Evolutionary conservation across 768 basidiomycete genomes (phyloP), one percentile per base, ranked within the genome.

Genomic region (Wakefieldia striispora): DNA sequence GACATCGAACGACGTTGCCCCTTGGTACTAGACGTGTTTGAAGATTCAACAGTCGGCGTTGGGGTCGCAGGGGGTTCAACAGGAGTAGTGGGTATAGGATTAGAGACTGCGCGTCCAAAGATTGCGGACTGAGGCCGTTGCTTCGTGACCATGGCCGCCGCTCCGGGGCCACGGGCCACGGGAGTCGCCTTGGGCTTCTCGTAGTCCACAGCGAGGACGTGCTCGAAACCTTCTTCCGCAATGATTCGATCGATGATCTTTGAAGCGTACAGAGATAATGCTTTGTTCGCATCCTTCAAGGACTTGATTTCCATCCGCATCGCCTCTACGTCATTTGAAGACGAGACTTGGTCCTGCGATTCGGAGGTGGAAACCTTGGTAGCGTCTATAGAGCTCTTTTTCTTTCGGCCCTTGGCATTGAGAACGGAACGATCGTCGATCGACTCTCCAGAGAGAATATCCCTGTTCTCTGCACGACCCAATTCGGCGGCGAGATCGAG

Each of bases 211-310:
- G 95, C 90, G 31, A 97, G 81, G 47, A 98, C 89, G 60, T 95
- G 92, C 68, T 98, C 95, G 70, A 95, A 97, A 20, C 94, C 94
- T 69, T 97, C 95, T 68, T 95, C 88, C 1, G 88, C 81, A 59
- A 97, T 95, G 64, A 98, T 97, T 39, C 95, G 83, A 73, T 98
- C 95, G 61, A 98, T 90, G 57, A 98, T 98, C 77, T 97, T 98
- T 40, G 91, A 93, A 4, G 95, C 93, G 63, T 98, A 98, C 35
- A 97, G 71, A 16, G 92, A 92, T 12, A 98, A 74, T 1, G 95
- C 95, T 67, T 95, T 95, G 75, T 97, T 97, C 38, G 92, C 92
- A 65, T 97, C 95, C 66, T 88, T 90, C 68, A 98, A 81, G 26
- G 84, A 85, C 68, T 95, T 95, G 65, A 97, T 86, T 68, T 98